Percentiles rank a stretch among this genome's conserved stretches.
phyloP scores from a whole-genome alignment of 306 rosid genomes.

The Casuarina cunninghamiana region DNA sequence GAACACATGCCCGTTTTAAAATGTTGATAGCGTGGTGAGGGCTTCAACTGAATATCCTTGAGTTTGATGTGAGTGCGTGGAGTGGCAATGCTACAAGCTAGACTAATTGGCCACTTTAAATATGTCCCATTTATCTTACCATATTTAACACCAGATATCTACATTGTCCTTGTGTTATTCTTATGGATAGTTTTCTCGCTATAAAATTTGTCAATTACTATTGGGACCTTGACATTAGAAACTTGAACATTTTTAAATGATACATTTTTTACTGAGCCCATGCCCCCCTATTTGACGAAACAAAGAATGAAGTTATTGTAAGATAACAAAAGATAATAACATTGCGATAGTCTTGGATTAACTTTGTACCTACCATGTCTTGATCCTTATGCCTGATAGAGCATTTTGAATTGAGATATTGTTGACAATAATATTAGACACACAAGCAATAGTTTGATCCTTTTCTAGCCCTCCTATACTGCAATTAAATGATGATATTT shows the following conservation, averaged over 20 bases:
- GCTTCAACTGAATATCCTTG: constrained; percentile 63
- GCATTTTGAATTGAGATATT: constrained; percentile 70
- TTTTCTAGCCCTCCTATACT: constrained; percentile 90
- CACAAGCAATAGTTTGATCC: constrained; percentile 75
- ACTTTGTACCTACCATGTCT: constrained; percentile 92
- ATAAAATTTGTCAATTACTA: constrained; percentile 79
- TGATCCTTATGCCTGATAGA: constrained; percentile 81
- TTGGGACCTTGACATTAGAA: constrained; percentile 64
- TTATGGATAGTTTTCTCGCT: constrained; percentile 79
- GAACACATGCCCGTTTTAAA: constrained; percentile 55
- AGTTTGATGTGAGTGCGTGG: constrained; percentile 83
- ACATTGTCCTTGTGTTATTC: constrained; percentile 68
- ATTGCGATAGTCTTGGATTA: neutral
- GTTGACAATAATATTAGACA: constrained; percentile 66
- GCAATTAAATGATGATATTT: neutral
- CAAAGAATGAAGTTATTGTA: neutral
- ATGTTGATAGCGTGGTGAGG: constrained; percentile 33
- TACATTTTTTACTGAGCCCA: constrained; percentile 85
- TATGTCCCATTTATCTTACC: constrained; percentile 62
- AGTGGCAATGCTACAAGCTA: constrained; percentile 70
- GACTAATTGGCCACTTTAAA: constrained; percentile 56
- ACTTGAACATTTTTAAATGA: constrained; percentile 77
- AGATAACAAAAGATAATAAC: neutral
- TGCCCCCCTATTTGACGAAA: constrained; percentile 60
- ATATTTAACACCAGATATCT: constrained; percentile 60